Conservation (phyloP, 2,329 filamentous ascomycete species). For the Zasmidium cellare region DNA sequence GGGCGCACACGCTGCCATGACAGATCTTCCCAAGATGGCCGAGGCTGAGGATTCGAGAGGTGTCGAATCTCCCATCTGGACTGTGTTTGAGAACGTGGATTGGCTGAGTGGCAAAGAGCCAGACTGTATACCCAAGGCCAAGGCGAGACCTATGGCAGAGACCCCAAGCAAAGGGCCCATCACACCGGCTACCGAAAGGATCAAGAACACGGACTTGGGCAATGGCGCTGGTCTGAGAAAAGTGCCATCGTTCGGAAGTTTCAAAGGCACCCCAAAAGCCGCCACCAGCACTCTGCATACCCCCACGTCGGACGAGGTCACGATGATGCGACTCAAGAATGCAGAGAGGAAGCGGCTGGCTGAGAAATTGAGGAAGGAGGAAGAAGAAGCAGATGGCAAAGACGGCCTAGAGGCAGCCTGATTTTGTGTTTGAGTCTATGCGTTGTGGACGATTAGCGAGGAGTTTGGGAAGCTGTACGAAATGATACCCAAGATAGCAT, state of each 20-base stretch:
- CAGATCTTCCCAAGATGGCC: constrained; percentile 41
- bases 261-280: constrained; percentile 33
- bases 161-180: constrained; percentile 1
- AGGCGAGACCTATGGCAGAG: background rate
- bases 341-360: constrained; percentile 46
- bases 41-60: constrained; percentile 16
- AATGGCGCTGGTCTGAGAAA: constrained; percentile 26
- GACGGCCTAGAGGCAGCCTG: background rate
- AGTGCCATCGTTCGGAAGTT: constrained; percentile 45
- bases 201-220: constrained; percentile 8
- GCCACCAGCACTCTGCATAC: constrained; percentile 26
- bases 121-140: constrained; percentile 38
- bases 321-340: constrained; percentile 46
- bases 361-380: constrained; percentile 44
- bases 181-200: constrained; percentile 10
- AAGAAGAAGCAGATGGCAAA: constrained; percentile 26
- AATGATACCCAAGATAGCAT: background rate
- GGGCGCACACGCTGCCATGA: constrained; percentile 57
- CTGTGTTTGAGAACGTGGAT: constrained; percentile 52
- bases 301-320: constrained; percentile 41
- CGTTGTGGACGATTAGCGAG: background rate
- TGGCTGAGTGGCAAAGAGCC: constrained; percentile 58
- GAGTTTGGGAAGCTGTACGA: background rate
- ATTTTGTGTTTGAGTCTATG: background rate
- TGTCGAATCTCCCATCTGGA: constrained; percentile 40